Base-by-base conservation (phyloP, 1,284 basidiomycete genomes). In the Waitea zeae region DNA sequence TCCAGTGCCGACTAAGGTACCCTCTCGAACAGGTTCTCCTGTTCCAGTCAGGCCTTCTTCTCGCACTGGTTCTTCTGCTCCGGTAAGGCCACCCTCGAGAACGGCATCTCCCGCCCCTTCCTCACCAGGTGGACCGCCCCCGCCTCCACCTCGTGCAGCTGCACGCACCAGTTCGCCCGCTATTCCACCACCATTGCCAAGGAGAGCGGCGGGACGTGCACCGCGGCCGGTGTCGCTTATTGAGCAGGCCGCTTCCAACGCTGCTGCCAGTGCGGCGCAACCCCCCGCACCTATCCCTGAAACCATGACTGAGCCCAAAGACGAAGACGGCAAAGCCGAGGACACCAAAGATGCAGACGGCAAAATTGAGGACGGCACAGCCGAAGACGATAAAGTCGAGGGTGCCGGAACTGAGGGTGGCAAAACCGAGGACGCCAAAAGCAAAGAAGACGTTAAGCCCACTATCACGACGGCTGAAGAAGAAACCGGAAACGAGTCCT, bases 171-270 rank as follows among this genome's bases (percentile, higher is more conserved):
- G 18, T 9, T 39, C 42, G 3, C 50, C 51, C 17, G 51, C 50
- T 26, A 26, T n/a, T 0, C 65, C 70, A 12, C 70, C 72, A 0
- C 71, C 72, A 3, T 44, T 75, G 13, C 72, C 71, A 0, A 54
- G 68, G 30, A 52, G 70, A 34, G 70, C 70, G 0, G 63, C 66
- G 14, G 63, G 58, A 6, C 48, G 59, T 5, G 44, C 39, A 3
- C 11, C 29, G 7, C 40, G 52, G 5, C 40, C 50, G 13, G 39
- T 52, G 13, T 46, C 57, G 18, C 41, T 50, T 15, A 47, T 47
- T 3, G 45, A 49, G 22, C 38, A 39, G 14, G 20, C 37, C 13
- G 17, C 32, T 7, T 18, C 37, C 28, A 20, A 13, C 19, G 15
- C 31, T 18, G 33, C 18, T 13, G n/a, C n/a, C n/a, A n/a, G n/a